Percentiles rank a stretch among this genome's conserved stretches.
Conservation (phyloP, 1,139 yeast species). For the Nadsonia commutata region DNA sequence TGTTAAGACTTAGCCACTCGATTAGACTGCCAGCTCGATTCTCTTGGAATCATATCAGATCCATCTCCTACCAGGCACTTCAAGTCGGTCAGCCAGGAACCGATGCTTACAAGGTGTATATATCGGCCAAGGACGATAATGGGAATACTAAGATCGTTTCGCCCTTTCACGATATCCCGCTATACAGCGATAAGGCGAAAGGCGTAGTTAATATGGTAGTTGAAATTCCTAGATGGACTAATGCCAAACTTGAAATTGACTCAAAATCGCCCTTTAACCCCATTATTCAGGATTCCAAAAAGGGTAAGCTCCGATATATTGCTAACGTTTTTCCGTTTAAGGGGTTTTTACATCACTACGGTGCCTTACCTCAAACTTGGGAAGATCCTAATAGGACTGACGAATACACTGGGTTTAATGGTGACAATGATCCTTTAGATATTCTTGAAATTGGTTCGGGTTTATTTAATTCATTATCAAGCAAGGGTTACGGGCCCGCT, state of each 20-base stretch:
- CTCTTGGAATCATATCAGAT: not conserved
- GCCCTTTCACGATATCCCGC: constrained; percentile 72
- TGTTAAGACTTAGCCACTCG: too few relatives aligned
- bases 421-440: constrained; percentile 86
- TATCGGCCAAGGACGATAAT: constrained; percentile 30
- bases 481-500: not conserved
- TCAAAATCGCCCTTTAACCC: constrained; percentile 59
- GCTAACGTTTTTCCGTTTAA: constrained; percentile 81
- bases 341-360: constrained; percentile 86
- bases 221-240: constrained; percentile 85
- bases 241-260: constrained; percentile 75
- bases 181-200: constrained; percentile 39
- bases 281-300: constrained; percentile 72
- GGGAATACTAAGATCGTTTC: constrained; percentile 52
- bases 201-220: constrained; percentile 50
- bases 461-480: constrained; percentile 29
- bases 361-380: constrained; percentile 94
- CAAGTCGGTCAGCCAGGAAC: constrained; percentile 84
- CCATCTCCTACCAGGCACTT: constrained; percentile 22
- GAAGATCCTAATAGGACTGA: constrained; percentile 61
- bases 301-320: constrained; percentile 71
- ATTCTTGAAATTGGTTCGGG: constrained; percentile 78
- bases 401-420: constrained; percentile 48
- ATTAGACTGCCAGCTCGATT: too few relatives aligned
- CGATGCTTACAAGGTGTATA: constrained; percentile 73